These are phyloP conservation scores for Fusarium odoratissimum DNA, from an alignment of 2,329 filamentous ascomycete species.

Conservation along the genomic window DNA sequence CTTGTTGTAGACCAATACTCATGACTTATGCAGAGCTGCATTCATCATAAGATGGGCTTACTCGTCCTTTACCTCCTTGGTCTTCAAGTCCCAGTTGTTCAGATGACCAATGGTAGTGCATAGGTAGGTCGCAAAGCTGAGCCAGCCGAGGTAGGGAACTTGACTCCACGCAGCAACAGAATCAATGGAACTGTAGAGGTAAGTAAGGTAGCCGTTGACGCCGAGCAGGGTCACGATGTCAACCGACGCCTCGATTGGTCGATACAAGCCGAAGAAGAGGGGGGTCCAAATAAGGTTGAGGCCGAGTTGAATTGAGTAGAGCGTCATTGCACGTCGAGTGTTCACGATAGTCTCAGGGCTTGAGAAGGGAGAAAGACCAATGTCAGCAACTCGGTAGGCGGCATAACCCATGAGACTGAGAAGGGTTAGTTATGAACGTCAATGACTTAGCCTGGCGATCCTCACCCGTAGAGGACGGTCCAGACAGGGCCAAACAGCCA, in stretches of 20 bases:
- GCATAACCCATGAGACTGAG: constrained; percentile 84
- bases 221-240: constrained; percentile 81
- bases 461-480: constrained; percentile 72
- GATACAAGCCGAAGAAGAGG: constrained; percentile 84
- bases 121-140: constrained; percentile 88
- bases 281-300: constrained; percentile 93
- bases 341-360: constrained; percentile 65
- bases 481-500: constrained; percentile 73
- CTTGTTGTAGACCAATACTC: neutral
- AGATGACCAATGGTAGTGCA: constrained; percentile 75
- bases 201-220: constrained; percentile 78
- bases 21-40: neutral
- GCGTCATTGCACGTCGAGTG: constrained; percentile 76
- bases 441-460: neutral
- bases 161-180: constrained; percentile 77
- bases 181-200: constrained; percentile 82
- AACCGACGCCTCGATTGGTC: constrained; percentile 77
- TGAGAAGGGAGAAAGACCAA: constrained; percentile 68
- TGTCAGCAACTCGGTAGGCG: constrained; percentile 79
- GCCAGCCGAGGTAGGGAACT: constrained; percentile 86
- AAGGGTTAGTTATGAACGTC: neutral
- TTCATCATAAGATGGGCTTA: constrained; percentile 33
- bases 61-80: constrained; percentile 39
- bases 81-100: constrained; percentile 72
- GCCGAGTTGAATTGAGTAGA: constrained; percentile 88